Conservation (phyloP, 441 rosid genomes). For the Melastoma candidum region DNA sequence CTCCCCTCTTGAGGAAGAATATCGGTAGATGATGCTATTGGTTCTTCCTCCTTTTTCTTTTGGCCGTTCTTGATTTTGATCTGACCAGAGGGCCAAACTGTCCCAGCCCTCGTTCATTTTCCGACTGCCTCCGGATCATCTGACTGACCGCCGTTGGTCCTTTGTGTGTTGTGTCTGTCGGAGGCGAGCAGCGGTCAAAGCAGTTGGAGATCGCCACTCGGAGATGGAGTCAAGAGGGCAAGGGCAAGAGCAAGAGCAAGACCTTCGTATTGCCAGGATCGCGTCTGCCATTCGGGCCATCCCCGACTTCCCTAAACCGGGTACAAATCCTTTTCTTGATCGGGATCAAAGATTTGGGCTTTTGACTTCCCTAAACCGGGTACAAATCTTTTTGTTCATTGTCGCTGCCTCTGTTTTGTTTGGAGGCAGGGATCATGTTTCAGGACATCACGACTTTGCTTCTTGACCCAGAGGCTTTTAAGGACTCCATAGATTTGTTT, state of each 20-base stretch:
- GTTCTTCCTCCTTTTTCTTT: too few relatives aligned
- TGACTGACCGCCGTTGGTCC: too few relatives aligned
- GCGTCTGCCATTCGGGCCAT: slow-evolving; percentile 70
- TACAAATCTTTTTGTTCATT: too few relatives aligned
- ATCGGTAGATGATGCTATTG: too few relatives aligned
- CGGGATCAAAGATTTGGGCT: not conserved
- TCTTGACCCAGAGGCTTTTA: slow-evolving; percentile 69
- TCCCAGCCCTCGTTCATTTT: too few relatives aligned
- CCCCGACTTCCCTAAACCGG: slow-evolving; percentile 89
- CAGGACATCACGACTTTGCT: slow-evolving; percentile 93
- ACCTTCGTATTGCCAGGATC: slow-evolving; percentile 56
- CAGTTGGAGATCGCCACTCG: slow-evolving; percentile 27
- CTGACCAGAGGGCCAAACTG: too few relatives aligned
- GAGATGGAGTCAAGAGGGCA: slow-evolving; percentile 39
- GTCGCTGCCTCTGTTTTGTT: not conserved
- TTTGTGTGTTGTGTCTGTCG: too few relatives aligned
- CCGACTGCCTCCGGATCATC: too few relatives aligned
- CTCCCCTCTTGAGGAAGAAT: too few relatives aligned
- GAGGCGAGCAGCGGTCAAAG: slow-evolving; percentile 13
- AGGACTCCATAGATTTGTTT: slow-evolving; percentile 81
- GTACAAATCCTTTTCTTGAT: slow-evolving; percentile 18
- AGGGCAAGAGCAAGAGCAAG: slow-evolving; percentile 25
- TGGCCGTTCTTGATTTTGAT: too few relatives aligned
- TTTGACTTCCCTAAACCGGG: not conserved
- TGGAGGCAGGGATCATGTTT: slow-evolving; percentile 64